These are phyloP conservation scores for Tulasnella sp. DNA, from an alignment of 768 basidiomycete species.

Conservation along the genomic window DNA sequence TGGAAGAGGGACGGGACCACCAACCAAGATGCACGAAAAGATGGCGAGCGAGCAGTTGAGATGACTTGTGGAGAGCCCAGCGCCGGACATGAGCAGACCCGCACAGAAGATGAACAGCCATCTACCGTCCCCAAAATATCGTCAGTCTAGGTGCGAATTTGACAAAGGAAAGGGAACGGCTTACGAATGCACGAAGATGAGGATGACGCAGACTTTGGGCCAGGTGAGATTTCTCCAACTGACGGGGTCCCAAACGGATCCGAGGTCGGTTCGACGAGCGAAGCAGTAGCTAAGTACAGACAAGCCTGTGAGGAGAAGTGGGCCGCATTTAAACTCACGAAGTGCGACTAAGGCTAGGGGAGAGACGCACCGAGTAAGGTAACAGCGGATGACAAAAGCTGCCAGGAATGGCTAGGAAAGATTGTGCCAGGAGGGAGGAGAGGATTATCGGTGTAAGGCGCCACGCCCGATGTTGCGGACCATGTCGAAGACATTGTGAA, in stretches of 20 bases:
- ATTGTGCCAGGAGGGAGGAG: neutral
- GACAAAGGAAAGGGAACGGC: neutral
- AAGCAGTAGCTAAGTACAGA: constrained; percentile 10
- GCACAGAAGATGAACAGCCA: constrained; percentile 10
- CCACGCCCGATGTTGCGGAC: neutral
- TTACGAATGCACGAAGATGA: constrained; percentile 11
- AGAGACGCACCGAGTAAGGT: neutral
- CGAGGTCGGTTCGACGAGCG: neutral
- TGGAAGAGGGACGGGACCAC: neutral
- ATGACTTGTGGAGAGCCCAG: constrained; percentile 8
- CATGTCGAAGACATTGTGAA: neutral
- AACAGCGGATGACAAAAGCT: constrained; percentile 1
- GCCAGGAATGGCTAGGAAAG: constrained; percentile 4
- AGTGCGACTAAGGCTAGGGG: neutral
- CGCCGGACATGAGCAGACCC: constrained; percentile 11
- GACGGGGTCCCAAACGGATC: neutral
- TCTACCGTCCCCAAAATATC: neutral
- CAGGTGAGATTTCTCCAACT: neutral
- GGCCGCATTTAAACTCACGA: neutral
- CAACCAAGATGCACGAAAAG: constrained; percentile 14
- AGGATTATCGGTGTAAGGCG: neutral
- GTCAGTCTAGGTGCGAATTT: neutral
- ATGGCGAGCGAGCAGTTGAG: constrained; percentile 9
- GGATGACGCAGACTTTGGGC: constrained; percentile 2
- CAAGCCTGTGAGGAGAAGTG: neutral